Evolutionary conservation across 495 filamentous ascomycete species (phyloP).

Genomic region (Tuber melanosporum): DNA sequence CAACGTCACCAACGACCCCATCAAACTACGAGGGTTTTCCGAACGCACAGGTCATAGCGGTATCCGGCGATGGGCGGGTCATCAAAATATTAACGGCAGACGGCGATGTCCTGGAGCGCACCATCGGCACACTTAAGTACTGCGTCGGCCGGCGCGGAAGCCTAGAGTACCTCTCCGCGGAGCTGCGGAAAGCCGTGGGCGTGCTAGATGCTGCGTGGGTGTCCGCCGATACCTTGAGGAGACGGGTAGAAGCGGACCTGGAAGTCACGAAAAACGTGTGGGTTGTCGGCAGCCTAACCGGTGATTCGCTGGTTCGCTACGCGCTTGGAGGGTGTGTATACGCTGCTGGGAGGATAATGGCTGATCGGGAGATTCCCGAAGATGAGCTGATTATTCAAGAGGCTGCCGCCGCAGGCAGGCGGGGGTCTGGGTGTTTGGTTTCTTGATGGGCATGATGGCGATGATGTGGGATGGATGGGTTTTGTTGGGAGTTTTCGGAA

Average conservation of each 20-base stretch:
- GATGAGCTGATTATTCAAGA: neutral
- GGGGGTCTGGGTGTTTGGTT: neutral
- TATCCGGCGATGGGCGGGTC: constrained; percentile 41
- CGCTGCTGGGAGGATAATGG: constrained; percentile 50
- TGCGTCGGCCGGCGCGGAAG: constrained; percentile 58
- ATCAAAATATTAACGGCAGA: constrained; percentile 49
- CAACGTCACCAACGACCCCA: constrained; percentile 4
- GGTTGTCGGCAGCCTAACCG: constrained; percentile 58
- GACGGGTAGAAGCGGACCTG: constrained; percentile 50
- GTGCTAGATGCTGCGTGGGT: constrained; percentile 45
- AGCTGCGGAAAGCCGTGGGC: constrained; percentile 51
- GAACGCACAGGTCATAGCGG: constrained; percentile 52
- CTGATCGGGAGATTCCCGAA: neutral
- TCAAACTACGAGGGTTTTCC: constrained; percentile 54
- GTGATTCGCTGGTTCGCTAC: constrained; percentile 60
- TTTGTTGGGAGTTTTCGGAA: neutral
- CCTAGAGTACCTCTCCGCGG: constrained; percentile 50
- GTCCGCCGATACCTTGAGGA: constrained; percentile 54
- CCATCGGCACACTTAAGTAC: constrained; percentile 53
- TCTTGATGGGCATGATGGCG: neutral
- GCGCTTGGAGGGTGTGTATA: constrained; percentile 58
- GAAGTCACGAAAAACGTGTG: constrained; percentile 55
- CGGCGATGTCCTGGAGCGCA: constrained; percentile 47
- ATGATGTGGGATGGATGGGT: neutral
- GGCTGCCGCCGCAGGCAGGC: neutral